Conservation (phyloP, 2,329 filamentous ascomycete species). For the Aspergillus clavatus region DNA sequence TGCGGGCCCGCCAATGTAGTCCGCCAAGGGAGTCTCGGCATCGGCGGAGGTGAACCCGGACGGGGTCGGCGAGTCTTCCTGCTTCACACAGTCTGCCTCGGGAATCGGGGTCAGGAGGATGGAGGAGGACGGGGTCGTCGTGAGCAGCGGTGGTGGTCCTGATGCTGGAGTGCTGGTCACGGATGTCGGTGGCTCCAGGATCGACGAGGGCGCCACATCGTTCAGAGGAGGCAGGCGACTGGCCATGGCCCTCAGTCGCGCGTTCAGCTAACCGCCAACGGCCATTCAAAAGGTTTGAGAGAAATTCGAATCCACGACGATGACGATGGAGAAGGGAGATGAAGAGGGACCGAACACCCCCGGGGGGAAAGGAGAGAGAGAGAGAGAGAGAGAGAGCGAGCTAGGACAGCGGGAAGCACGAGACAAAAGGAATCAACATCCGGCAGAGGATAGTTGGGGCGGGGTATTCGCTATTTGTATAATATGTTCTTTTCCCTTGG, state of each 20-base stretch:
- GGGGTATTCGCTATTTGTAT: background rate
- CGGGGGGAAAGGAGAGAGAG: too few relatives aligned
- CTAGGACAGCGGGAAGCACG: background rate
- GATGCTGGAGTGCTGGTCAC: slow-evolving; percentile 7
- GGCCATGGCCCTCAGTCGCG: slow-evolving; percentile 32
- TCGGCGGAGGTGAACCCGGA: slow-evolving; percentile 22
- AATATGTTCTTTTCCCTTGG: background rate
- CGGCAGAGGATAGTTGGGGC: background rate
- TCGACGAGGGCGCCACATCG: slow-evolving; percentile 24
- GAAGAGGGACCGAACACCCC: background rate
- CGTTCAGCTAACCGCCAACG: slow-evolving; percentile 17
- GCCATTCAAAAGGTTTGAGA: slow-evolving; percentile 24
- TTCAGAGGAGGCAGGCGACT: slow-evolving; percentile 25
- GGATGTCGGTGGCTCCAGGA: slow-evolving; percentile 15
- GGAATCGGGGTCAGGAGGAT: slow-evolving; percentile 6
- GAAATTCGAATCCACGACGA: background rate
- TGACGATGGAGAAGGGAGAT: slow-evolving; percentile 2
- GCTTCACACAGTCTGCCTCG: slow-evolving; percentile 16
- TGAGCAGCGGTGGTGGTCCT: slow-evolving; percentile 1
- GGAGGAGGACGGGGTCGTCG: slow-evolving; percentile 3
- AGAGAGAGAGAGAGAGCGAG: too few relatives aligned
- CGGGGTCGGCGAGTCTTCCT: slow-evolving; percentile 25
- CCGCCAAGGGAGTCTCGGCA: slow-evolving; percentile 16
- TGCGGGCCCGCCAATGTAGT: slow-evolving; percentile 13
- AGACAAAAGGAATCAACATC: background rate